Evolutionary conservation across 2,329 filamentous ascomycete genomes (phyloP).

Genomic region (Aspergillus ustus): DNA sequence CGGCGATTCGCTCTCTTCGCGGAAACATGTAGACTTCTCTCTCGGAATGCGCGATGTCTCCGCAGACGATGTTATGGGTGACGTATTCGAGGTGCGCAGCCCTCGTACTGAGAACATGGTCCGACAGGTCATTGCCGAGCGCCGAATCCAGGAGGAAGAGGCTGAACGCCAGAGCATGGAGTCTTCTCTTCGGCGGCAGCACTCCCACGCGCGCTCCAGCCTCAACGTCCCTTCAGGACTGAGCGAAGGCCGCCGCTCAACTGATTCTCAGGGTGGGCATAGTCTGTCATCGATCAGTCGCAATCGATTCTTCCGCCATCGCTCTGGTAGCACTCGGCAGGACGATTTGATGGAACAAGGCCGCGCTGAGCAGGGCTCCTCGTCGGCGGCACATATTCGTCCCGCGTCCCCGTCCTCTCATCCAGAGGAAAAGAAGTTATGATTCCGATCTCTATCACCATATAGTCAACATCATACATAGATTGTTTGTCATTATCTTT

Average conservation of each 20-base stretch:
- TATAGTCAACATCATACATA: not conserved
- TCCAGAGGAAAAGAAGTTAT: constrained; percentile 13
- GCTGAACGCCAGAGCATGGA: constrained; percentile 33
- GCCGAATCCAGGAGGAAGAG: constrained; percentile 43
- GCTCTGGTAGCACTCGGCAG: constrained; percentile 35
- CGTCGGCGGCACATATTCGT: constrained; percentile 18
- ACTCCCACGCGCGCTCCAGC: constrained; percentile 24
- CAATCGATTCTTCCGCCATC: constrained; percentile 67
- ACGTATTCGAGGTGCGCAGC: constrained; percentile 65
- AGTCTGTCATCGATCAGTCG: constrained; percentile 53
- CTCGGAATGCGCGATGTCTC: constrained; percentile 67
- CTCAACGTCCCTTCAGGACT: constrained; percentile 28
- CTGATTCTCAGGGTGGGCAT: constrained; percentile 36
- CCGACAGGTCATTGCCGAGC: constrained; percentile 41
- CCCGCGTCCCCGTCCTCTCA: constrained; percentile 18
- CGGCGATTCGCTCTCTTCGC: constrained; percentile 61
- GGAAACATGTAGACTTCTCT: constrained; percentile 72
- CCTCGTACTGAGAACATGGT: constrained; percentile 48
- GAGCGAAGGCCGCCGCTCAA: constrained; percentile 31
- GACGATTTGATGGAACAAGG: constrained; percentile 54
- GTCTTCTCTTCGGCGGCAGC: constrained; percentile 33
- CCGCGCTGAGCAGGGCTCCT: constrained; percentile 41
- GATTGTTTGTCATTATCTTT: not conserved
- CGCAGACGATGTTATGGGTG: constrained; percentile 63
- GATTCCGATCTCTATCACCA: not conserved